Base-by-base conservation (phyloP, 2,329 filamentous ascomycete species). In the Venturia effusa region DNA sequence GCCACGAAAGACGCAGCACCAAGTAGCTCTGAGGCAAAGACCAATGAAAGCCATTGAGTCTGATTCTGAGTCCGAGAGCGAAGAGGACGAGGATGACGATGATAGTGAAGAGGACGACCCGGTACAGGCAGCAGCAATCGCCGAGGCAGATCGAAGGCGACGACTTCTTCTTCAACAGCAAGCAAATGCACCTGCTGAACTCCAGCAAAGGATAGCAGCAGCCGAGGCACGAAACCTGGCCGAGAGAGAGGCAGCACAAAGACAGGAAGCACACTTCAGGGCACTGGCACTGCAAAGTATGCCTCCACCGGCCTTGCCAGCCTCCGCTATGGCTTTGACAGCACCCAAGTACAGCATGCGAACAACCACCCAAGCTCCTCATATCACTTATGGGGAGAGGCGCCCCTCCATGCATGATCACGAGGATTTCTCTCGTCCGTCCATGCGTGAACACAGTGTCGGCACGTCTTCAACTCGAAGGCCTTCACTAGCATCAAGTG, bases 401-500 rank as follows among this genome's bases (percentile, higher is more conserved):
- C 61, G 61, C 8, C 37, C 55, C 10, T 43, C 55, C 19, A 40
- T 41, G 40, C 39, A 55, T 27, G 54, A 34, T 22, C 22, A 27
- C n/a, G 27, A 62, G 55, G 57, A 64, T 7, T 15, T 32, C 11
- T 7, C 13, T 4, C 51, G 51, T 37, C 27, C 32, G 17, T 17
- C 54, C 13, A 8, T 61, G 10, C 62, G 62, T 27, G 39, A 54
- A 5, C 54, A 32, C 17, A 61, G 51, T 22, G 27, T 54, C 17
- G 62, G 62, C 55, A 43, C 34, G 10, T 64, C 62, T 41, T 15
- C 51, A 27, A 32, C n/a, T 22, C 62, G 62, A 27, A 57, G 62
- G n/a, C 62, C 62, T 3, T 64, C 62, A 17, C 39, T 60, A 30
- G 54, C 55, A n/a, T 64, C 62, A 30, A 64, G 62, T 27, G 62